Base-by-base conservation (phyloP, 805 yeast genomes). In the Metschnikowia cerradonensis region DNA sequence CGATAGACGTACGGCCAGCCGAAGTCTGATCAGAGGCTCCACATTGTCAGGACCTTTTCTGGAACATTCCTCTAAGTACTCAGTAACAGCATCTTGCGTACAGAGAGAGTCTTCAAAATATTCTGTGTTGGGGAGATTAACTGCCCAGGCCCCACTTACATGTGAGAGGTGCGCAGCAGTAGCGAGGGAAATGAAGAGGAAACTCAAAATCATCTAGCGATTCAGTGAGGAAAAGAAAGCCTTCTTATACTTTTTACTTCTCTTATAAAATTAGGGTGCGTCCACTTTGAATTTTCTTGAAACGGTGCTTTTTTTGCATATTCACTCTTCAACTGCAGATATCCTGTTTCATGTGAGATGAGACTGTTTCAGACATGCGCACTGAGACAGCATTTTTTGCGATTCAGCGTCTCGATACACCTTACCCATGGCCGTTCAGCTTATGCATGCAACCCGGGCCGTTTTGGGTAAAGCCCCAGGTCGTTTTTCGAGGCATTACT, bases 1-100 rank as follows among this genome's bases (percentile, higher is more conserved):
- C 0, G 85, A 76, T 10, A 82, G 66, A 53, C 67, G 70, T 0
- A 78, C 68, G 0, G 86, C 82, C 59, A 66, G 67, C 4, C 67
- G 66, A 53, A 52, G 71, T 49, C 58, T 74, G 44, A 54, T 63
- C 58, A 8, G 66, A 10, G 61, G 70, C 31, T 62, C 62, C 22
- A 73, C 52, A 1, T 59, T 58, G 31, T 78, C 81, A 1, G 73
- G 58, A 0, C 81, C 80, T 7, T 61, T 50, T 20, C 62, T 60
- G 20, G 70, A 51, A 50, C 86, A 81, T 31, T 61, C 55, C 0
- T 73, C 69, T 6, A 81, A 52, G 20, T 79, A 66, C 0, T 67
- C 65, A 2, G 57, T 41, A 3, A 81, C 52, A 1, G 84, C 79
- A 13, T 65, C 56, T 38, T 68, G 70, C 0, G 55, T 48, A 44